A percentile compares a stretch with the other conserved stretches of the same genome.
phyloP scores from a whole-genome alignment of 2,329 filamentous ascomycete genomes.

The Fusarium piperis region DNA sequence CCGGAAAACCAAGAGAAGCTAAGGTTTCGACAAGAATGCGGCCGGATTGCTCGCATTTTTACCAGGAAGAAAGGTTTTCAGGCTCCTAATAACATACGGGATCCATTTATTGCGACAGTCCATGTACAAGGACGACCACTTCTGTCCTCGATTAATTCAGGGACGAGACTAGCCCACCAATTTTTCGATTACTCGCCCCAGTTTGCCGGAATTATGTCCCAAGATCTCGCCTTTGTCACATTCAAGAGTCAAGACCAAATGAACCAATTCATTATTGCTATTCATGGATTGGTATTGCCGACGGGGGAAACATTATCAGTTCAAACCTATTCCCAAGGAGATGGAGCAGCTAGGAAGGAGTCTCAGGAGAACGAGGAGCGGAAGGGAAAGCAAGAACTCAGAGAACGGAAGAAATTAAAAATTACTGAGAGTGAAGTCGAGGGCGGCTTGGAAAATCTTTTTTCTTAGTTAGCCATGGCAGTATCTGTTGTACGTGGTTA shows the following conservation, averaged over 20 bases:
- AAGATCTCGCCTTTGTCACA: neutral
- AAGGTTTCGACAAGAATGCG: constrained; percentile 10
- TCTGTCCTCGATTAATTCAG: constrained; percentile 4
- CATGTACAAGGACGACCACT: neutral
- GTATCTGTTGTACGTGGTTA: too few species aligned
- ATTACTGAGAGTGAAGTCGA: neutral
- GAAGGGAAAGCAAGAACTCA: neutral
- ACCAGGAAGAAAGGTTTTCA: neutral
- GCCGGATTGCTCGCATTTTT: neutral
- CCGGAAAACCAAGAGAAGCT: constrained; percentile 5
- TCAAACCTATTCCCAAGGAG: neutral
- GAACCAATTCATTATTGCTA: neutral
- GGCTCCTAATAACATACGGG: neutral
- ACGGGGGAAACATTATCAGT: constrained; percentile 13
- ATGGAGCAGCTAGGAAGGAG: neutral
- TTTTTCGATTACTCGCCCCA: constrained; percentile 1
- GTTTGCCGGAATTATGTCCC: neutral
- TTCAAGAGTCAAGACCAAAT: constrained; percentile 8
- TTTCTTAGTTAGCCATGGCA: neutral
- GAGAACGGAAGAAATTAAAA: neutral
- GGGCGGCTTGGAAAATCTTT: neutral
- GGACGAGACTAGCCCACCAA: constrained; percentile 5
- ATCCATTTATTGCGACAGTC: constrained; percentile 10
- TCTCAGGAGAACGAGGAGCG: neutral
- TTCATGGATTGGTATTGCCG: neutral